Evolutionary conservation across 345 rosid genomes (phyloP), one percentile per base, ranked within the genome.

Genomic region (Passiflora organensis): DNA sequence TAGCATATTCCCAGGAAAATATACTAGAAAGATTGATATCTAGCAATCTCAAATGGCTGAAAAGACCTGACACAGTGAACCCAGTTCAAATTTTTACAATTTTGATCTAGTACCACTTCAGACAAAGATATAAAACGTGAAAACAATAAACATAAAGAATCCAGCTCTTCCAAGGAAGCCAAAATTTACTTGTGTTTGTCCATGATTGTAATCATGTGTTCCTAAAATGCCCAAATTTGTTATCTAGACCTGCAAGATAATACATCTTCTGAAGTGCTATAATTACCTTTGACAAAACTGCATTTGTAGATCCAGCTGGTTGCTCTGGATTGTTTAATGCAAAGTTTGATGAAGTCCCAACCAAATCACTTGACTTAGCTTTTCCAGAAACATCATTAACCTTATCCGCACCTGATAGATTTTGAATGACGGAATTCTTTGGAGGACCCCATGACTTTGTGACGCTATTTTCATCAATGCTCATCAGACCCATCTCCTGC

Each of bases 401-500:
- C 24, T 72, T 75, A 58, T 39, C 75, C 39, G 44, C 71, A 20
- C 61, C 73, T 23, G 76, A 50, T 28, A 10, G 58, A 46, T 61
- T 79, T 59, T 66, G 83, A 58, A 64, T 49, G 20, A 56, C 36
- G 2, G 65, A 20, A 34, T 58, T 76, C 10, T 83, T 84, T 20
- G 64, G 56, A 51, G 74, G 54, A 24, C 51, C 77, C 71, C 76
- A 66, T 13, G 60, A 44, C 17, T 51, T 50, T 37, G 50, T 71
- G 43, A 38, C 47, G 17, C 56, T 59, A 53, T 77, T 72, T 56
- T 81, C 94, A 48, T 78, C 70, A 44, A 93, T 86, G 65, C 89
- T 89, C 96, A 94, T 89, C 75, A 83, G 66, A 43, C 96, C 89
- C 75, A 89, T 32, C 72, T 77, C 93, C 72, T 86, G 73, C 67